Evolutionary conservation across 2,329 filamentous ascomycete species (phyloP).

Genomic region (Tolypocladium cylindrosporum): DNA sequence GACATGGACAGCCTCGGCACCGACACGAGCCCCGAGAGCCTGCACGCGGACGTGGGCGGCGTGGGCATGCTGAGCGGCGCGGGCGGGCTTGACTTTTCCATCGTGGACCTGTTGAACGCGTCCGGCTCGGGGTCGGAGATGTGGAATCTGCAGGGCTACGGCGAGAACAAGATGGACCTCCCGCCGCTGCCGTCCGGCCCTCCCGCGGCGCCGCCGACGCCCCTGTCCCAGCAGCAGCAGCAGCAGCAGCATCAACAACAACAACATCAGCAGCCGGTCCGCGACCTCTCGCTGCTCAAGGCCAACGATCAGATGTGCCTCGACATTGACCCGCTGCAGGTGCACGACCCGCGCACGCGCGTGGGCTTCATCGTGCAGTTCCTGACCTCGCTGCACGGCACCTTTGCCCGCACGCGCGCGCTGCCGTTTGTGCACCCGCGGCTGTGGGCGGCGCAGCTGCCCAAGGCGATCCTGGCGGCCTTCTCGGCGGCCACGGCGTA

Average conservation of each 20-base stretch:
- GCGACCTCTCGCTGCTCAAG: conserved; percentile 18
- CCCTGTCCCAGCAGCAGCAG: conserved; percentile 4
- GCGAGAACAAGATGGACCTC: conserved; percentile 19
- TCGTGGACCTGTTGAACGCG: conserved; percentile 21
- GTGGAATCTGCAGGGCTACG: conserved; percentile 15
- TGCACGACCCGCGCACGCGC: conserved; percentile 24
- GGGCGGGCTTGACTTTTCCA: conserved; percentile 21
- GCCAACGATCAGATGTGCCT: conserved; percentile 9
- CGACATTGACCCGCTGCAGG: conserved; percentile 19
- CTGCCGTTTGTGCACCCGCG: conserved; percentile 32
- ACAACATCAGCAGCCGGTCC: conserved; percentile 11
- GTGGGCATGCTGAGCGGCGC: conserved; percentile 6
- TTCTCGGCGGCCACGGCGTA: conserved; percentile 31
- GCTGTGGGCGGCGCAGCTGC: conserved; percentile 29
- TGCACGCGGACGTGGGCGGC: conserved; percentile 11
- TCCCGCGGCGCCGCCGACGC: conserved; percentile 5
- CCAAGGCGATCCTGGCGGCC: conserved; percentile 27
- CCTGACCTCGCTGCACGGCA: conserved; percentile 21
- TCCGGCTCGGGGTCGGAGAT: conserved; percentile 10
- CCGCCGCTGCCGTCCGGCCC: conserved; percentile 14
- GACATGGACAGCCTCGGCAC: conserved; percentile 21
- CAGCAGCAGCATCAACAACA: not conserved
- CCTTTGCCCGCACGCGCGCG: conserved; percentile 23
- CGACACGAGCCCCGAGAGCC: conserved; percentile 21
- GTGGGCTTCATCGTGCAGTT: conserved; percentile 23